These are phyloP conservation scores for Tulasnella sp. DNA, from an alignment of 768 basidiomycete species.

Conservation along the genomic window DNA sequence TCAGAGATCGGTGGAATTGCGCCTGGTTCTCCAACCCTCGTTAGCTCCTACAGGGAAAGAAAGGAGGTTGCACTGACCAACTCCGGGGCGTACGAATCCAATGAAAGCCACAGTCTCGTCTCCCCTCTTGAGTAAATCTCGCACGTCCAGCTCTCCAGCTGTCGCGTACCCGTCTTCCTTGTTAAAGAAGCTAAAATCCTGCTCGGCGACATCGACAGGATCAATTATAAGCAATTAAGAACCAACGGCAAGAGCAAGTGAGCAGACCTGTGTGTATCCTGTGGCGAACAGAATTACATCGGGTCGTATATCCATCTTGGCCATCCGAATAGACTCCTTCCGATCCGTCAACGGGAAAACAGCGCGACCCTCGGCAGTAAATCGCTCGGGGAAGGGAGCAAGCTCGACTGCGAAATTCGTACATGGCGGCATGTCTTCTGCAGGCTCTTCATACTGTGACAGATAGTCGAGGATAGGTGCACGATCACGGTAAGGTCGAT, in stretches of 20 bases:
- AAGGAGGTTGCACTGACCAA: slow-evolving; percentile 31
- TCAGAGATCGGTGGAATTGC: slow-evolving; percentile 51
- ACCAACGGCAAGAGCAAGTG: background rate
- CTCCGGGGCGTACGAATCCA: slow-evolving; percentile 48
- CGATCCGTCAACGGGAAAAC: slow-evolving; percentile 36
- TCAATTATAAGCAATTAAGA: background rate
- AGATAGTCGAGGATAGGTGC: slow-evolving; percentile 36
- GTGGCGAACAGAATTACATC: slow-evolving; percentile 42
- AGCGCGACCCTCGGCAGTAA: slow-evolving; percentile 35
- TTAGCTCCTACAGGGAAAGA: background rate
- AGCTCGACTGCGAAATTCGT: slow-evolving; percentile 40
- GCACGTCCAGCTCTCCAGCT: slow-evolving; percentile 35
- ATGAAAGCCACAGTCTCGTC: slow-evolving; percentile 44
- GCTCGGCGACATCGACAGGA: slow-evolving; percentile 19
- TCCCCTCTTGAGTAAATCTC: slow-evolving; percentile 35
- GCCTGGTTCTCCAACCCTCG: slow-evolving; percentile 27
- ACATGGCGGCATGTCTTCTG: slow-evolving; percentile 37
- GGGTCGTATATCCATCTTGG: slow-evolving; percentile 33
- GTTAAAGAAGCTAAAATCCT: slow-evolving; percentile 36
- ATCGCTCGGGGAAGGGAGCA: slow-evolving; percentile 44
- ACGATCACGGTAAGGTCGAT: slow-evolving; percentile 43
- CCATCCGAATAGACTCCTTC: slow-evolving; percentile 38
- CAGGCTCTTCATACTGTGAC: slow-evolving; percentile 49
- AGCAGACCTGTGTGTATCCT: slow-evolving; percentile 30
- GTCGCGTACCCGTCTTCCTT: slow-evolving; percentile 32